phyloP scores from a whole-genome alignment of 768 basidiomycete species.

The Butyriboletus loyo region DNA sequence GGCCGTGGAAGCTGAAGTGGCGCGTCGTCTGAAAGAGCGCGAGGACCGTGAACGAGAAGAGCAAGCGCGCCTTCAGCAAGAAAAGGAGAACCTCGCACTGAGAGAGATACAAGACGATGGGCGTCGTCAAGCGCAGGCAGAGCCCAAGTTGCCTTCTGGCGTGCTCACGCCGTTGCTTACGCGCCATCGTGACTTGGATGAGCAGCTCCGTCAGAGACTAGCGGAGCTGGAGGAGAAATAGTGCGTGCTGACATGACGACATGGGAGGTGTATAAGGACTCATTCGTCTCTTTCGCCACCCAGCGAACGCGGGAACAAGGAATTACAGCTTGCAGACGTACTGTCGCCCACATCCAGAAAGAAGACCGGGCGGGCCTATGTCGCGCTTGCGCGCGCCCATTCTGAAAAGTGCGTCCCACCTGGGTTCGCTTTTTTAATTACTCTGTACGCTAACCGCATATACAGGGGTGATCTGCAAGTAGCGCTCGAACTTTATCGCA shows the following conservation, averaged over 20 bases:
- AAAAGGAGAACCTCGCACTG: constrained; percentile 25
- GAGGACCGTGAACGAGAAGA: constrained; percentile 36
- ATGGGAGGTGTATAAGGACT: constrained; percentile 10
- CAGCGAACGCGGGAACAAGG: constrained; percentile 62
- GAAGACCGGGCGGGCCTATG: constrained; percentile 79
- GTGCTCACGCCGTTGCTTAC: constrained; percentile 61
- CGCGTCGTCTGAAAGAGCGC: constrained; percentile 54
- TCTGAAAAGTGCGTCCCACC: constrained; percentile 64
- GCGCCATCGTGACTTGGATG: constrained; percentile 65
- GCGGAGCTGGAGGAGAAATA: constrained; percentile 71
- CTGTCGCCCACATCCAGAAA: constrained; percentile 74
- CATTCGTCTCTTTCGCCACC: not conserved
- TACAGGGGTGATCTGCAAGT: constrained; percentile 74
- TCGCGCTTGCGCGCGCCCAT: constrained; percentile 77
- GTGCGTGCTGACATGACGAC: constrained; percentile 41
- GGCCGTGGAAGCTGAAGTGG: constrained; percentile 73
- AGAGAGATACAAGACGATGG: constrained; percentile 14
- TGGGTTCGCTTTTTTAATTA: not conserved
- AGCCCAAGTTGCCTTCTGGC: constrained; percentile 29
- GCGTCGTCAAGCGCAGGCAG: constrained; percentile 3
- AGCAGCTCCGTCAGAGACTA: constrained; percentile 60
- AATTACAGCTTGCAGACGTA: constrained; percentile 56
- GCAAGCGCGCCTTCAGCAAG: constrained; percentile 21
- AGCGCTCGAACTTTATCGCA: constrained; percentile 78
- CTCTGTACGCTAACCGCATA: not conserved